Evolutionary conservation across 805 yeast species (phyloP), one percentile per base, ranked within the genome.

Genomic region (Ogataea populi-albae): DNA sequence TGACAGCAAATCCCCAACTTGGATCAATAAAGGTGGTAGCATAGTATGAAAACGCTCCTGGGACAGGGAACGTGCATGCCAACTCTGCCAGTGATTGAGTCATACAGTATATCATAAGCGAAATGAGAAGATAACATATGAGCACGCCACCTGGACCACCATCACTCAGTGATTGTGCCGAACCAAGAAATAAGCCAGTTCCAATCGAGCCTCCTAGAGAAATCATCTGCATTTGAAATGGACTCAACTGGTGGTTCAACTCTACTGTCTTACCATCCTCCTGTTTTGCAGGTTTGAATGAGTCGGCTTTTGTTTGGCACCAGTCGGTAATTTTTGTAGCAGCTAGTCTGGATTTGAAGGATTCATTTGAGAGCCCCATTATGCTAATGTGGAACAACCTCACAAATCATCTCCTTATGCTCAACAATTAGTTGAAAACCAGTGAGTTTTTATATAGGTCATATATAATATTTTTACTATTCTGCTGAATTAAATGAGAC

Each of bases 191-290:
- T 37, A 80, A 60, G 53, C 87, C 86, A 0, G 85, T 78, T 40
- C 86, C 86, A 24, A 80, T 74, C 26, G 80, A 70, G 30, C 83
- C 79, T 25, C 85, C 85, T 29, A 81, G 75, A 23, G 86, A 78
- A 42, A 81, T 72, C 74, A 81, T 77, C 46, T 78, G 77, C 49
- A 80, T 55, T 49, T 79, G 85, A 30, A 55, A 54, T n/a, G 50
- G 42, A 18, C 54, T 47, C 22, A 58, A 41, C 28, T 52, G 54
- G 17, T 52, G 60, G 16, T 47, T 35, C 8, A 49, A 22, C 4
- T 44, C 45, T 17, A 30, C 30, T 3, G 17, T 28, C 4, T 24
- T 33, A 7, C 39, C 34, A 2, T 38, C 41, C 18, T 69, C 37
- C 58, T 28, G 47, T 5, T 59, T 52, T 6, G 51, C 43, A 5